A percentile compares a stretch with the other conserved stretches of the same genome.
phyloP scores from a whole-genome alignment of 202 grass and related monocot genomes.

The Digitaria exilis region DNA sequence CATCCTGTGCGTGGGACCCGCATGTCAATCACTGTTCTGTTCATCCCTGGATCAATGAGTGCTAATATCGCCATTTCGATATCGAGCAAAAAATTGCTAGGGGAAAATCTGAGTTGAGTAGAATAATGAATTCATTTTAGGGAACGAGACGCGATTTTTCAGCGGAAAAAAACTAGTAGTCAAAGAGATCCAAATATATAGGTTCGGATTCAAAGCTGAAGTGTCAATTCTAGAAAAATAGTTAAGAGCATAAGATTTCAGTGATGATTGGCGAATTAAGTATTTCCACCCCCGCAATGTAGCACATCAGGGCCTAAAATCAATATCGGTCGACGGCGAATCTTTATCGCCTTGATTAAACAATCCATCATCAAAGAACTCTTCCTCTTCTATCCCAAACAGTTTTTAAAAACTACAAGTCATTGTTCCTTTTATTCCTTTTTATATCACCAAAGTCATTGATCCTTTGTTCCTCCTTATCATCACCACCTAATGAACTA shows the following conservation, averaged over 20 bases:
- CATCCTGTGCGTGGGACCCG: neutral
- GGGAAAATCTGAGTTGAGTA: neutral
- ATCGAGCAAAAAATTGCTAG: neutral
- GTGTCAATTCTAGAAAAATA: neutral
- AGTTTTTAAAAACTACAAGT: constrained; percentile 6
- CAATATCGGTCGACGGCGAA: constrained; percentile 23
- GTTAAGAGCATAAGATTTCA: neutral
- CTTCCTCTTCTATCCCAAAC: neutral
- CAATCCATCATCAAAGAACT: constrained; percentile 3
- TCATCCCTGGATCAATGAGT: too few relatives aligned
- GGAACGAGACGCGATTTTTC: neutral
- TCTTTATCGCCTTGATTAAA: constrained; percentile 50
- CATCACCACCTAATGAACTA: constrained; percentile 30
- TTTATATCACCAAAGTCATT: constrained; percentile 33
- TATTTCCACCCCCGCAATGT: neutral
- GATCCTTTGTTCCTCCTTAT: constrained; percentile 52
- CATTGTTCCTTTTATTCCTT: constrained; percentile 21
- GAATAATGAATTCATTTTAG: neutral
- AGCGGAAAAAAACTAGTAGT: neutral
- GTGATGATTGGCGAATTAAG: constrained; percentile 22
- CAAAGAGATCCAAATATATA: neutral
- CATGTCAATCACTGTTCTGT: neutral
- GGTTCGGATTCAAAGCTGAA: neutral
- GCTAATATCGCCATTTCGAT: neutral
- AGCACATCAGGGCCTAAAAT: constrained; percentile 34